phyloP scores from a whole-genome alignment of 1,139 yeast species.

The Geotrichum klebahnii region DNA sequence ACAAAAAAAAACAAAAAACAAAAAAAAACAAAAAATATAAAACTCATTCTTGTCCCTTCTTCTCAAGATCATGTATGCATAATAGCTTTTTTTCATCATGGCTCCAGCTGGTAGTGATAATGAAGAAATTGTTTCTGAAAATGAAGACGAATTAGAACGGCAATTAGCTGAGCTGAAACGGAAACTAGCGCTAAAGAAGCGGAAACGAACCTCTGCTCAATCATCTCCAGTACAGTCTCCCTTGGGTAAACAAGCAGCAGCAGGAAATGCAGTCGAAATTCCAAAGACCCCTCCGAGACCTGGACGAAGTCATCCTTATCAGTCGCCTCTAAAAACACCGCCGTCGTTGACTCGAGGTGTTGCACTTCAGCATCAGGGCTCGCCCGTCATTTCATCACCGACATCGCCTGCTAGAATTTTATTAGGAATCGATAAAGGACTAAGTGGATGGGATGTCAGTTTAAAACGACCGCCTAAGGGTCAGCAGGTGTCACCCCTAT shows the following conservation, averaged over 20 bases:
- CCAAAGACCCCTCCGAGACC: conserved; percentile 8
- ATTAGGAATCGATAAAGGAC: conserved; percentile 20
- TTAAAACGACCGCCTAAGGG: conserved; percentile 20
- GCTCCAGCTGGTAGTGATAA: not conserved
- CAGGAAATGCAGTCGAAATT: not conserved
- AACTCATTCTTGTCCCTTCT: too few species aligned
- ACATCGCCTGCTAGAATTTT: conserved; percentile 19
- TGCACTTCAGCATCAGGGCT: not conserved
- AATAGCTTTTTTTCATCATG: not conserved
- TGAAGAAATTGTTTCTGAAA: conserved; percentile 10
- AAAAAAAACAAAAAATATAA: too few species aligned
- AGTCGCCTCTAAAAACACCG: conserved; percentile 7
- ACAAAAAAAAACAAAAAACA: not conserved
- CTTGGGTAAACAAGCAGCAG: not conserved
- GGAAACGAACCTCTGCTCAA: not conserved
- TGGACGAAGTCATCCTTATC: not conserved
- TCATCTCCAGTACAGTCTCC: conserved; percentile 2
- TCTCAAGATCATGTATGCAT: not conserved
- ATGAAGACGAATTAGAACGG: conserved; percentile 12
- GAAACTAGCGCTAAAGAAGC: conserved; percentile 2
- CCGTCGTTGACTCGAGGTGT: conserved; percentile 3
- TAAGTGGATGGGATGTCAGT: conserved; percentile 21
- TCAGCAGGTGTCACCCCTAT: conserved; percentile 11
- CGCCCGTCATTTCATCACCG: conserved; percentile 7
- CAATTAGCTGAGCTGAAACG: conserved; percentile 11